Evolutionary conservation across 345 rosid genomes (phyloP), one percentile per base, ranked within the genome.

Genomic region (thale cress (Arabidopsis thaliana)): DNA sequence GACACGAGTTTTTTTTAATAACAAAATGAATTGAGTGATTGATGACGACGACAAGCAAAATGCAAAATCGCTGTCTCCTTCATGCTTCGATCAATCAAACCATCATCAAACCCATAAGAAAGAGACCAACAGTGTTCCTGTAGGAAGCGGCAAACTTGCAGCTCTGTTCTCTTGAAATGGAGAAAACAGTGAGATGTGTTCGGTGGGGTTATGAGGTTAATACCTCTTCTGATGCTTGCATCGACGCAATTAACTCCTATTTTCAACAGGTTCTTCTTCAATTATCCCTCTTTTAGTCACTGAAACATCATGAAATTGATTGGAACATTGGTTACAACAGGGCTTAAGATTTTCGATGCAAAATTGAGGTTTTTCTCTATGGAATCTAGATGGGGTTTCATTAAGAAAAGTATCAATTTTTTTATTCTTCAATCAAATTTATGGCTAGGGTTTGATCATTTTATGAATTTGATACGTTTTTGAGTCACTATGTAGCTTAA

Each of bases 201-300:
- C 81, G 72, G 61, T 93, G 97, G 94, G 98, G 97, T 6, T 91
- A 91, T 61, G 84, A 84, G 74, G 88, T 90, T n/a, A 84, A 59
- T 34, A 74, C 97, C 25, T 66, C 73, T 62, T 88, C 93, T 1
- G 88, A 88, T 83, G 81, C 78, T 64, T 90, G 97, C 78, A 81
- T 88, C 75, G 64, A 84, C 76, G 87, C 86, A 14, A 88, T 91
- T 79, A 86, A 88, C 77, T 85, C 87, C 36, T 90, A 86, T 67
- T 91, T 81, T 67, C 71, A 76, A 59, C 97, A 94, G 93, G 96
- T 91, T 28, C 20, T 12, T 48, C 79, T 45, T 69, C 50, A 0
- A 51, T 51, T 3, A 14, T 42, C 53, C 2, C 22, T 56, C 42
- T 30, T 16, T 16, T 71, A 10, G 9, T 44, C 52, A 41, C 9